Evolutionary conservation across 1,284 basidiomycete genomes (phyloP).

Genomic region (Rhodotorula mucilaginosa): DNA sequence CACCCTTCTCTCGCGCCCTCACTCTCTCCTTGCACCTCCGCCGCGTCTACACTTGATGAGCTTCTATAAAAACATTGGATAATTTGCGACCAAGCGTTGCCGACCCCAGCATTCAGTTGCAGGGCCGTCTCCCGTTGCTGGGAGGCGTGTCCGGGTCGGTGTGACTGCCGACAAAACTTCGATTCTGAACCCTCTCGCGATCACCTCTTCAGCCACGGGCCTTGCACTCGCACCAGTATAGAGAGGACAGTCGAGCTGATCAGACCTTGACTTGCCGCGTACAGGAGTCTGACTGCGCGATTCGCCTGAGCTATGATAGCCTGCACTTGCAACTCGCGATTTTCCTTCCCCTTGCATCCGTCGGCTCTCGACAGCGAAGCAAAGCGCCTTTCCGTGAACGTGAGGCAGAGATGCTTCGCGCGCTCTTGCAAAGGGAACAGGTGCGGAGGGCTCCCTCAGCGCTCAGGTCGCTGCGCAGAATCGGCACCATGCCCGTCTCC

Average conservation of each 20-base stretch:
- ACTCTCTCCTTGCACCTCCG: neutral
- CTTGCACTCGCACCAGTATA: neutral
- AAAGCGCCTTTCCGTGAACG: too few species aligned
- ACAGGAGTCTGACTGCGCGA: neutral
- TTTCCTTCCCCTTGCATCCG: neutral
- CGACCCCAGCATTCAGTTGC: slow-evolving; percentile 16
- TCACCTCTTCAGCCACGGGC: neutral
- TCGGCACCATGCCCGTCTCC: too few species aligned
- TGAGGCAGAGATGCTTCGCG: too few species aligned
- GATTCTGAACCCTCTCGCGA: neutral
- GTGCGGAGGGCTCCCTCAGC: too few species aligned
- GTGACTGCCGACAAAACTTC: slow-evolving; percentile 3
- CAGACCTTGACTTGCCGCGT: neutral
- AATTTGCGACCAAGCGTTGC: slow-evolving; percentile 9
- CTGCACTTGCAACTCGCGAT: neutral
- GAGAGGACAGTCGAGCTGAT: neutral
- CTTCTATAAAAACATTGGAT: neutral
- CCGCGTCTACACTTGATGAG: neutral
- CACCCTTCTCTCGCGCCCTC: neutral
- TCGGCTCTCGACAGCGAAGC: too few species aligned
- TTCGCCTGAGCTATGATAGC: neutral
- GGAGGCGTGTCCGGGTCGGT: neutral
- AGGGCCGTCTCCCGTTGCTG: slow-evolving; percentile 6
- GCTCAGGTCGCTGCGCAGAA: too few species aligned
- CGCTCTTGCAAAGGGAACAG: too few species aligned